Base-by-base conservation (phyloP, 164 flowering plant genomes). In the Litsea cubeba region DNA sequence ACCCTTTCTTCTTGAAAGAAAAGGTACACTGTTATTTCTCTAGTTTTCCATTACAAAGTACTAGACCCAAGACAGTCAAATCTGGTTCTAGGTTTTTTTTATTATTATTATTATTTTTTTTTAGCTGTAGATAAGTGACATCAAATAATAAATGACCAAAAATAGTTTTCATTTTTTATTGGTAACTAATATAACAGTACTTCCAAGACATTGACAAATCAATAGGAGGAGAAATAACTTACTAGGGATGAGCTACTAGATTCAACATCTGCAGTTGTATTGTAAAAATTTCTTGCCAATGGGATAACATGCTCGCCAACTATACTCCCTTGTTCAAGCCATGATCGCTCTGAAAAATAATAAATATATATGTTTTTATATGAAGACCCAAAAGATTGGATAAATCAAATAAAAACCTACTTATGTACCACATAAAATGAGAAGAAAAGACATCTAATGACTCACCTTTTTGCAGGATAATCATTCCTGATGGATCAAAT, bases 291-390 rank as follows among this genome's bases (percentile, higher is more conserved):
- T 74, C 98, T 89, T 30, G 99, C 98, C 84, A 96, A 78, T 60
- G 98, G 98, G 35, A 92, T 76, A 73, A 96, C 95, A 77, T 89
- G 88, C 76, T 94, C 97, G 12, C 98, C 98, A 74, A 96, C 85
- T 60, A 86, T 88, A 71, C 81, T 80, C 49, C 99, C 98, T 88
- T 94, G 88, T 78, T 96, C 97, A 50, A 96, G 90, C 94, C 94
- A 91, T 54, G 87, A 81, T 67, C 97, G 87, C 74, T 96, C 99
- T 96, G 85, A 32, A 70, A 74, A 72, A 40, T 40, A 40, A 40
- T 40, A 40, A 40, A 40, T 40, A 40, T 40, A 40, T 40, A 40
- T 40, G 46, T 40, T 58, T 3, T 12, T 23, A 64, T 28, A 72
- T 22, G 23, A 73, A 24, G 3, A 40, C 46, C 2, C 57, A 71